Percentiles rank a stretch among this genome's conserved stretches.
These are phyloP conservation scores for Peniophora sp. DNA, from an alignment of 1,284 basidiomycete genomes.

Conservation along the genomic window DNA sequence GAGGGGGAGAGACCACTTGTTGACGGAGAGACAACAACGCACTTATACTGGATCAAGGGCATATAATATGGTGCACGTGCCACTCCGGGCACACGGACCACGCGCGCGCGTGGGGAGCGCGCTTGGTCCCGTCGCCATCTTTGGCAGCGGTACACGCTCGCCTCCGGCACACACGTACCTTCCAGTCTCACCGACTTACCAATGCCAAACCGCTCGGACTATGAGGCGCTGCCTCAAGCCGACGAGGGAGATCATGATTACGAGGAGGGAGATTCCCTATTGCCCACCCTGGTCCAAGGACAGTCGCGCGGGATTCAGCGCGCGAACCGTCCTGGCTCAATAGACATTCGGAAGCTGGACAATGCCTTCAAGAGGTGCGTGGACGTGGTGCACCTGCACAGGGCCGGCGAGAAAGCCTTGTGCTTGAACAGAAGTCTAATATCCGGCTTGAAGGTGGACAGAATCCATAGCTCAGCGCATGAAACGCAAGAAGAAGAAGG, in stretches of 20 bases:
- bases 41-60: too few relatives aligned
- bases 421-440: background rate
- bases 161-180: constrained; percentile 3
- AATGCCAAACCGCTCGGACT: constrained; percentile 52
- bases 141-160: too few relatives aligned
- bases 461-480: constrained; percentile 76
- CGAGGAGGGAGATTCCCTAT: constrained; percentile 26
- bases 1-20: too few relatives aligned
- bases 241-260: constrained; percentile 50
- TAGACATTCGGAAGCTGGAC: constrained; percentile 72
- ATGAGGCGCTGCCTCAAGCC: constrained; percentile 58
- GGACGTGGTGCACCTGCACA: background rate
- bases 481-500: constrained; percentile 75
- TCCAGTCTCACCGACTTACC: constrained; percentile 5
- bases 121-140: too few relatives aligned
- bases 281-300: constrained; percentile 21
- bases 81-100: too few relatives aligned
- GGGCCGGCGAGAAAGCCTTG: background rate
- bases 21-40: too few relatives aligned
- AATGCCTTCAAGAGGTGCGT: constrained; percentile 69
- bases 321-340: constrained; percentile 47
- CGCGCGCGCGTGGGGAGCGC: too few relatives aligned
- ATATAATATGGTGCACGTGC: too few relatives aligned
- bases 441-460: constrained; percentile 54
- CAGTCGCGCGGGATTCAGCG: constrained; percentile 34